Conservation (phyloP, 768 basidiomycete genomes). For the Pleurotus salmoneostramineus region DNA sequence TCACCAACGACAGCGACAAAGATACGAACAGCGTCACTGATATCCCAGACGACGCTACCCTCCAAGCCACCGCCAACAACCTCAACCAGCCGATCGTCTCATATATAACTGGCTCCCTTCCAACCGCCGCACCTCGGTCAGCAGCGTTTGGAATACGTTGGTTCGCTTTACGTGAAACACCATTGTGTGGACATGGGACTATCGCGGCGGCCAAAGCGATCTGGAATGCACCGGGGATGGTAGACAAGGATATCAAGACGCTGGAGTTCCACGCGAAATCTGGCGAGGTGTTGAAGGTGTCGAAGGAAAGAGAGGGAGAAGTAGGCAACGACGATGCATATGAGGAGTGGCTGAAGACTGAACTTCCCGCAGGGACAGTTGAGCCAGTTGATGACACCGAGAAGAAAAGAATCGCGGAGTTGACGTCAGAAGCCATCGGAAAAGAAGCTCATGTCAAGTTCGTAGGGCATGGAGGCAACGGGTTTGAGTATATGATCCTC, state of each 20-base stretch:
- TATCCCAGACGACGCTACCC: conserved; percentile 19
- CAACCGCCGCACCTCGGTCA: conserved; percentile 18
- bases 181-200: conserved; percentile 39
- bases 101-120: conserved; percentile 25
- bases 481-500: conserved; percentile 31
- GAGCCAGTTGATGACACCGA: conserved; percentile 24
- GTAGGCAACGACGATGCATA: too few species aligned
- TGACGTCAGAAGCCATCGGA: conserved; percentile 34
- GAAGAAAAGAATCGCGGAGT: conserved; percentile 20
- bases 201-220: conserved; percentile 40
- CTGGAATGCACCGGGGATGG: conserved; percentile 25
- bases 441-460: conserved; percentile 32
- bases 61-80: conserved; percentile 33
- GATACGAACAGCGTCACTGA: not conserved
- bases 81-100: conserved; percentile 42
- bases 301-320: too few species aligned
- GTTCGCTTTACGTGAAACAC: conserved; percentile 23
- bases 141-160: conserved; percentile 34
- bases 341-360: conserved; percentile 34
- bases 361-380: conserved; percentile 27
- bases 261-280: conserved; percentile 29
- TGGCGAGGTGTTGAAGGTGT: conserved; percentile 23
- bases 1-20: too few species aligned
- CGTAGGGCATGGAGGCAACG: conserved; percentile 29
- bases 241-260: conserved; percentile 20